Percentiles rank a stretch among this genome's conserved stretches.
Conservation (phyloP, 2,329 filamentous ascomycete species). For the Proliferodiscus dingleyae region DNA sequence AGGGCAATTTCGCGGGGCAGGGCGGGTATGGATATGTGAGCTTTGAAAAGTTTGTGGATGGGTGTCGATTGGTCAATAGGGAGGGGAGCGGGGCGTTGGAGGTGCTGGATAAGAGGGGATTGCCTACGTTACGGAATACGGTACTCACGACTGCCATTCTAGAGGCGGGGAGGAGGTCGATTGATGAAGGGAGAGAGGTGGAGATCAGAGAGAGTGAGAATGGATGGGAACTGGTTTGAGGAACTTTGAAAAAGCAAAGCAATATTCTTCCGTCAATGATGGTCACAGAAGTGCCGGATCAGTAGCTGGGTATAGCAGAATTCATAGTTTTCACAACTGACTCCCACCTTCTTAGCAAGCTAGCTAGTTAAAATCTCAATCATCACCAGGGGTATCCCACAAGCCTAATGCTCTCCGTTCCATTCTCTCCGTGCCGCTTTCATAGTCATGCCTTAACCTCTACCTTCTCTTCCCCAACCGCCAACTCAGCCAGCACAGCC, state of each 20-base stretch:
- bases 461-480: constrained; percentile 8
- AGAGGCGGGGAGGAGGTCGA: constrained; percentile 76
- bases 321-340: too few relatives aligned
- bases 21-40: constrained; percentile 90
- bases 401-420: too few relatives aligned
- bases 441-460: background rate
- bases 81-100: constrained; percentile 66
- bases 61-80: constrained; percentile 72
- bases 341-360: too few relatives aligned
- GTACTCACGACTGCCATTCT: constrained; percentile 89
- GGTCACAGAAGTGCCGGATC: too few relatives aligned
- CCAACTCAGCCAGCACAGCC: constrained; percentile 63
- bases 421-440: too few relatives aligned
- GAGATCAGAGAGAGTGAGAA: constrained; percentile 65
- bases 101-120: constrained; percentile 71
- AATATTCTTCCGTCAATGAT: background rate
- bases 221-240: constrained; percentile 57
- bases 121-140: constrained; percentile 85
- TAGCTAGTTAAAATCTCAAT: too few relatives aligned
- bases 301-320: too few relatives aligned
- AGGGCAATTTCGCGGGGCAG: constrained; percentile 90
- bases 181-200: constrained; percentile 77
- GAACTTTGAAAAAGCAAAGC: background rate
- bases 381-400: too few relatives aligned
- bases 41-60: constrained; percentile 94